These are phyloP conservation scores for Albugo candida DNA, from an alignment of 352 stramenopile genomes.

Conservation along the genomic window DNA sequence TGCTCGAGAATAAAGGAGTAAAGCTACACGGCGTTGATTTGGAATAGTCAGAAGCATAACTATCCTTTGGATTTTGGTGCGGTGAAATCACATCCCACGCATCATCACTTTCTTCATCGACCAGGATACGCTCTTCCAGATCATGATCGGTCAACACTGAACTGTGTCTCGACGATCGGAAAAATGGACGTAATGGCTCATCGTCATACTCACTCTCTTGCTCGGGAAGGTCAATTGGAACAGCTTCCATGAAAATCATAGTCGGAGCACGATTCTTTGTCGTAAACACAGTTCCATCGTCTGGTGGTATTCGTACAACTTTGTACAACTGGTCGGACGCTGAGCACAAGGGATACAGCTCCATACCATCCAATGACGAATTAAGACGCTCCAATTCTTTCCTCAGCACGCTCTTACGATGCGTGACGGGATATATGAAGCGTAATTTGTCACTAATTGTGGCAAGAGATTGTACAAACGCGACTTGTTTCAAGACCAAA, in stretches of 20 bases:
- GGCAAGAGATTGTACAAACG: constrained; percentile 47
- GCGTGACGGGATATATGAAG: constrained; percentile 32
- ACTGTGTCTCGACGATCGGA: too few relatives aligned
- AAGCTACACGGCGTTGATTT: too few relatives aligned
- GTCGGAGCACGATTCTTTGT: constrained; percentile 68
- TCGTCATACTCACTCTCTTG: too few relatives aligned
- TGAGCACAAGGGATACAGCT: constrained; percentile 44
- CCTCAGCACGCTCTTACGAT: constrained; percentile 24
- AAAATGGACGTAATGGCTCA: too few relatives aligned
- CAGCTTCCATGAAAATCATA: constrained; percentile 51
- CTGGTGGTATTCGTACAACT: constrained; percentile 47
- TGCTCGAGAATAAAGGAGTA: too few relatives aligned
- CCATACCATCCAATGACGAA: constrained; percentile 26
- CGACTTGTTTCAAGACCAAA: constrained; percentile 54
- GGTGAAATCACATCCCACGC: too few relatives aligned
- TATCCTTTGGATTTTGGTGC: too few relatives aligned
- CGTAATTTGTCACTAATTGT: constrained; percentile 49
- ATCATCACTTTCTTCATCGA: too few relatives aligned
- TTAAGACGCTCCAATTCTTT: constrained; percentile 34
- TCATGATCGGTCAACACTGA: too few relatives aligned
- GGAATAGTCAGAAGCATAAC: too few relatives aligned
- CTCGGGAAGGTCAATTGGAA: constrained; percentile 23
- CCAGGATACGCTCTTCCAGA: too few relatives aligned
- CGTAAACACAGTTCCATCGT: constrained; percentile 67
- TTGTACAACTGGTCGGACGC: constrained; percentile 54